phyloP scores from a whole-genome alignment of 2,329 filamentous ascomycete species.

The Neonectria ditissima region DNA sequence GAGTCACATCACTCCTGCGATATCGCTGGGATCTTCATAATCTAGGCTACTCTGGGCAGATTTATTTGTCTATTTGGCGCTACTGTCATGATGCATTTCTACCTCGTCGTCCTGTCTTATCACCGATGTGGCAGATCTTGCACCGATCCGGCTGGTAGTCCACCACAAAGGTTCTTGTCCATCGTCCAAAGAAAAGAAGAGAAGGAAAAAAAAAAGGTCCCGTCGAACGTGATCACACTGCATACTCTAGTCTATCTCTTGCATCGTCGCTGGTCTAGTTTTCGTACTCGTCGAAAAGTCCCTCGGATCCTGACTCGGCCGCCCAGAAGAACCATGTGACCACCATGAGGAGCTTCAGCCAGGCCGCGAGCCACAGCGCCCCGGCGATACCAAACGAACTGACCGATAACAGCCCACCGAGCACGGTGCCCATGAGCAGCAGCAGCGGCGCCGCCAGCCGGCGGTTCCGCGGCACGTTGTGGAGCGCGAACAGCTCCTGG shows the following conservation, averaged over 20 bases:
- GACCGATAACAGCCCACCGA: conserved; percentile 61
- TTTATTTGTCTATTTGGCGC: conserved; percentile 6
- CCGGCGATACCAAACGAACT: conserved; percentile 61
- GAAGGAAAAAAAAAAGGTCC: too few species aligned
- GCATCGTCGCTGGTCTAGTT: conserved; percentile 10
- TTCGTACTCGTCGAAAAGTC: background rate
- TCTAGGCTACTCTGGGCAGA: conserved; percentile 5
- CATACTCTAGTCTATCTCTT: conserved; percentile 9
- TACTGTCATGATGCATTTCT: background rate
- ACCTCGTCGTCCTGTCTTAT: conserved; percentile 3
- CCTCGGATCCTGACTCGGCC: conserved; percentile 49
- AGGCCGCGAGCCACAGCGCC: conserved; percentile 69
- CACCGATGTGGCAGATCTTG: conserved; percentile 16
- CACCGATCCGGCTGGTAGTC: conserved; percentile 14
- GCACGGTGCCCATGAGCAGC: conserved; percentile 61
- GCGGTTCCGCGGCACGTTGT: conserved; percentile 63
- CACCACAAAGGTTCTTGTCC: background rate
- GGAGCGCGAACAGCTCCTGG: conserved; percentile 56
- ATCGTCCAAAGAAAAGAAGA: too few species aligned
- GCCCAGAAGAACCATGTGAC: conserved; percentile 73
- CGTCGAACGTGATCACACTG: background rate
- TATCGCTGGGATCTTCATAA: conserved; percentile 20
- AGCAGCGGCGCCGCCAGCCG: conserved; percentile 61
- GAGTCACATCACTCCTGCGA: conserved; percentile 17
- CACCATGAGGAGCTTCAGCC: conserved; percentile 67